Conservation (phyloP, 1,139 yeast species). For the Geotrichum citri-aurantii region DNA sequence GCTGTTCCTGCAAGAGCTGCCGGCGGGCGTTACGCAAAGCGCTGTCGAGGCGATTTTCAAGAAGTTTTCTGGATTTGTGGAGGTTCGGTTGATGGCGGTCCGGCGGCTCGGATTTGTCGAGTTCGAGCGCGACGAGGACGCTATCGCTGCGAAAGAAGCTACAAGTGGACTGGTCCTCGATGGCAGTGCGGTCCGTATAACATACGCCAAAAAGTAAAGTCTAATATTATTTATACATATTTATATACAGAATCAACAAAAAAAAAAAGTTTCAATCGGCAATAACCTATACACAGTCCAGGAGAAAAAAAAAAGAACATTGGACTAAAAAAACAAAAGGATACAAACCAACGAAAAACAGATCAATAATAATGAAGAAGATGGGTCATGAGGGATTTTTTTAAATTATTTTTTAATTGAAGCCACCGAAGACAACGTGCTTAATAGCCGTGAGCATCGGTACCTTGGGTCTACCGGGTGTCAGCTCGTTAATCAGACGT, state of each 20-base stretch:
- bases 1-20: slow-evolving; percentile 62
- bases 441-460: slow-evolving; percentile 37
- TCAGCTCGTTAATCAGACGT: slow-evolving; percentile 62
- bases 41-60: slow-evolving; percentile 45
- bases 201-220: slow-evolving; percentile 47
- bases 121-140: slow-evolving; percentile 51
- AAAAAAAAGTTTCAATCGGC: no score
- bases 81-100: slow-evolving; percentile 59
- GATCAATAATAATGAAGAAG: neutral
- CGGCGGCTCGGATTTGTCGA: slow-evolving; percentile 78
- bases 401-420: slow-evolving; percentile 21
- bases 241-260: slow-evolving; percentile 1
- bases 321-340: neutral
- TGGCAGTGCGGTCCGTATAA: slow-evolving; percentile 38
- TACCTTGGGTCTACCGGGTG: slow-evolving; percentile 68
- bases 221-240: neutral
- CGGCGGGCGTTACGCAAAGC: slow-evolving; percentile 42
- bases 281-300: slow-evolving; percentile 15
- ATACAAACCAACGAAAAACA: slow-evolving; percentile 1
- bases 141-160: slow-evolving; percentile 43
- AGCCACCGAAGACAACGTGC: slow-evolving; percentile 36
- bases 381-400: neutral
- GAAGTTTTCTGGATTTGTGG: slow-evolving; percentile 53
- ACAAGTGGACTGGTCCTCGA: slow-evolving; percentile 37
- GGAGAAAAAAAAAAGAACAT: neutral